A percentile compares a stretch with the other conserved stretches of the same genome.
Evolutionary conservation across 2,329 filamentous ascomycete genomes (phyloP).

Genomic region (Trichocomaceae sp.): DNA sequence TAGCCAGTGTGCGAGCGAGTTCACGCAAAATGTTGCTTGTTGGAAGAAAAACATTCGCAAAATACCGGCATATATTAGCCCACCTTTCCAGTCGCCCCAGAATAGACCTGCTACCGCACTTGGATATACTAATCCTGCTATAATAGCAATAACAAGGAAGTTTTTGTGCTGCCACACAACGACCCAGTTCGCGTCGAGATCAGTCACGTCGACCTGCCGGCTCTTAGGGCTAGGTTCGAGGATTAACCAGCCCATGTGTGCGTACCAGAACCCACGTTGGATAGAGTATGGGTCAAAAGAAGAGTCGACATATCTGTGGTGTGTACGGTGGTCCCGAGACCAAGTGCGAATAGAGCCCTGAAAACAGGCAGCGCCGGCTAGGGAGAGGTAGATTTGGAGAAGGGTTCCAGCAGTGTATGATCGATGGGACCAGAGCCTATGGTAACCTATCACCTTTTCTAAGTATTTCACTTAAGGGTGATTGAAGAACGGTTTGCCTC

Average conservation of each 20-base stretch:
- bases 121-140: too few species aligned
- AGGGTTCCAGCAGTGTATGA: neutral
- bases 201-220: neutral
- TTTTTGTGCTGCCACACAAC: too few species aligned
- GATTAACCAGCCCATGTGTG: neutral
- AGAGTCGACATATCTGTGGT: neutral
- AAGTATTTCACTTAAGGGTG: too few species aligned
- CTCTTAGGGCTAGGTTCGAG: neutral
- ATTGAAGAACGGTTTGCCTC: too few species aligned
- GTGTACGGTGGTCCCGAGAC: neutral
- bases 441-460: neutral
- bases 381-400: neutral
- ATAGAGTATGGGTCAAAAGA: neutral
- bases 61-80: conserved; percentile 67
- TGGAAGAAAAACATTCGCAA: conserved; percentile 71
- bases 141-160: too few species aligned
- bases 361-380: too few species aligned
- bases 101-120: too few species aligned
- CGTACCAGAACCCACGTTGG: neutral
- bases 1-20: conserved; percentile 59
- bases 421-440: neutral
- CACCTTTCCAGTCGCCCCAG: conserved; percentile 31
- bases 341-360: too few species aligned
- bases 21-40: conserved; percentile 77
- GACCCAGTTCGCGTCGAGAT: neutral